phyloP scores from a whole-genome alignment of 2,329 filamentous ascomycete genomes.

The Kalmusia sp. region DNA sequence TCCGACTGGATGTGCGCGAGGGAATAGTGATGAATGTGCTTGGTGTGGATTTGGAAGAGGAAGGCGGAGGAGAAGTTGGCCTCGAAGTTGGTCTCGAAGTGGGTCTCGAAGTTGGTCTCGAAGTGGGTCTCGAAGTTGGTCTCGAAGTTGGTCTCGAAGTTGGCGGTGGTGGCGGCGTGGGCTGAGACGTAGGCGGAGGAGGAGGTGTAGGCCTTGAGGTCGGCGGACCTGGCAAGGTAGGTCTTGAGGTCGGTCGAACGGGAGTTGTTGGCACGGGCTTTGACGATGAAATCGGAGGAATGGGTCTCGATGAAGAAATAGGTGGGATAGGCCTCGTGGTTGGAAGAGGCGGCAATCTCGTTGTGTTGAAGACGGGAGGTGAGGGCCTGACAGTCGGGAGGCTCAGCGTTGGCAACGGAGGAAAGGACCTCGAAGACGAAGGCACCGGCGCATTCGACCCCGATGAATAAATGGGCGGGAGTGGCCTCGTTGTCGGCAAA shows the following conservation, averaged over 20 bases:
- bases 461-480: not conserved
- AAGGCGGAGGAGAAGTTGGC: not conserved
- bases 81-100: not conserved
- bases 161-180: not conserved
- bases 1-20: not conserved
- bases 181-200: not conserved
- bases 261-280: not conserved
- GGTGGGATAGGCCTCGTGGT: not conserved
- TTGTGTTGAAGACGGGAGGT: not conserved
- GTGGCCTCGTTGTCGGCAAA: not conserved
- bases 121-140: not conserved
- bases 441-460: not conserved
- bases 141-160: not conserved
- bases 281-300: not conserved
- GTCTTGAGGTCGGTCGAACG: not conserved
- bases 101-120: not conserved
- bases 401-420: not conserved
- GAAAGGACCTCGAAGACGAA: not conserved
- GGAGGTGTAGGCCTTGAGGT: conserved; percentile 1
- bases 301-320: not conserved
- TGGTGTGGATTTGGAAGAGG: not conserved
- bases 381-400: not conserved
- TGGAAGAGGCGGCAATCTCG: not conserved
- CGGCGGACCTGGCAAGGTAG: not conserved
- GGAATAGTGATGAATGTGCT: conserved; percentile 5